Percentiles rank a stretch among this genome's conserved stretches.
Conservation (phyloP, 345 rosid species). For the Gossypium stocksii region DNA sequence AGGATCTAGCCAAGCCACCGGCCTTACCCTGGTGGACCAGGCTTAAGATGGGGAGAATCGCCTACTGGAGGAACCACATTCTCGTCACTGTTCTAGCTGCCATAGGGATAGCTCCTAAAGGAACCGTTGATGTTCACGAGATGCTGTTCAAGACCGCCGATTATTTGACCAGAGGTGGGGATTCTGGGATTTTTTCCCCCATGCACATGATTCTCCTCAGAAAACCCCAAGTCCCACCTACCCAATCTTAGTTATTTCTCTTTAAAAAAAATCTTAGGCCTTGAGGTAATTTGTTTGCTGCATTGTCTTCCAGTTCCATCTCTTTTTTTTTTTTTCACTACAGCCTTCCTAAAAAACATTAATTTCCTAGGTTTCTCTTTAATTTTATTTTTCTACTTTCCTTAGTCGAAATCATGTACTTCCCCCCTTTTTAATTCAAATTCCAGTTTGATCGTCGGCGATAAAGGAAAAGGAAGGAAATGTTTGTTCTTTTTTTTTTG, state of each 20-base stretch:
- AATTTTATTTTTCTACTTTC: neutral
- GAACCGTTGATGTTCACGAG: constrained; percentile 91
- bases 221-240: constrained; percentile 46
- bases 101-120: constrained; percentile 81
- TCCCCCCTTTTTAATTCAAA: constrained; percentile 11
- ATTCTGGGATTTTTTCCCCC: constrained; percentile 81
- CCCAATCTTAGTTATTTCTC: constrained; percentile 21
- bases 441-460: neutral
- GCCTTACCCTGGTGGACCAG: constrained; percentile 84
- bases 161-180: constrained; percentile 75
- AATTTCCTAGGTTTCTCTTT: constrained; percentile 3
- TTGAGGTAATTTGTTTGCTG: constrained; percentile 8
- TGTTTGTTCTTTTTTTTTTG: neutral
- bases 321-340: constrained; percentile 2
- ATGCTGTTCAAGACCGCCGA: constrained; percentile 88
- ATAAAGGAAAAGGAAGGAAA: neutral
- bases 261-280: too few species aligned
- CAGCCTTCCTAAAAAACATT: neutral
- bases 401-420: constrained; percentile 14
- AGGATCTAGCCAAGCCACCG: constrained; percentile 82
- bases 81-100: constrained; percentile 64
- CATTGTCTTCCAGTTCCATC: neutral
- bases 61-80: constrained; percentile 95
- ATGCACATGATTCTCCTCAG: constrained; percentile 96
- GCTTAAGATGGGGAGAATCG: constrained; percentile 79